phyloP scores from a whole-genome alignment of 2,329 filamentous ascomycete species.

The Colletotrichum agaves region DNA sequence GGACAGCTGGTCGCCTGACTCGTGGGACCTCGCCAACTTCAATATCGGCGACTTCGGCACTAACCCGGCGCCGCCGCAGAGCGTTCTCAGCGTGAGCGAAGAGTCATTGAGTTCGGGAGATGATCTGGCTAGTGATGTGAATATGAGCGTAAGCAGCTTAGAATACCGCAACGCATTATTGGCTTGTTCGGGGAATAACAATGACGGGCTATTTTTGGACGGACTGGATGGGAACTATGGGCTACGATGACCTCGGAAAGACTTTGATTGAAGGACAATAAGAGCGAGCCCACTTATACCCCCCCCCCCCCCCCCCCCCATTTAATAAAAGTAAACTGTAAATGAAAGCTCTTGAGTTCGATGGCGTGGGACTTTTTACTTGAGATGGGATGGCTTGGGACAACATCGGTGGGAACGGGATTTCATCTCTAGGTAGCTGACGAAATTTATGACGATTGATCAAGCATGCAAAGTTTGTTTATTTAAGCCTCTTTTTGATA shows the following conservation, averaged over 20 bases:
- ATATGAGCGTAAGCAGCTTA: conserved; percentile 47
- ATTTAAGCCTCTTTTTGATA: too few species aligned
- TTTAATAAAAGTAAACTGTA: too few species aligned
- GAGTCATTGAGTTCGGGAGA: conserved; percentile 68
- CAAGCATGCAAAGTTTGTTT: too few species aligned
- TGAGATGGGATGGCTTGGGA: too few species aligned
- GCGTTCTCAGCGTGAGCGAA: conserved; percentile 66
- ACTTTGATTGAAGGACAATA: not conserved
- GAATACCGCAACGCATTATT: conserved; percentile 48
- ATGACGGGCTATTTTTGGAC: conserved; percentile 48
- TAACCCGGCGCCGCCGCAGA: conserved; percentile 58
- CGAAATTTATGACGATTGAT: too few species aligned
- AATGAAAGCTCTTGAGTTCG: too few species aligned
- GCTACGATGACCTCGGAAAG: conserved; percentile 44
- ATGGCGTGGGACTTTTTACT: too few species aligned
- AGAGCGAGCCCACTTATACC: too few species aligned
- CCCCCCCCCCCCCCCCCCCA: too few species aligned
- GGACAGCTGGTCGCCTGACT: conserved; percentile 65
- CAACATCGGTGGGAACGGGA: too few species aligned
- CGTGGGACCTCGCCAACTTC: conserved; percentile 65
- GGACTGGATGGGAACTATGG: conserved; percentile 54
- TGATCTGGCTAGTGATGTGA: conserved; percentile 49
- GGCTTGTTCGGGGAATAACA: conserved; percentile 35
- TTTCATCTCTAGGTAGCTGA: too few species aligned
- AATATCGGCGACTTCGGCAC: conserved; percentile 60